Conservation (phyloP, 306 rosid genomes). For the Vachellia pachyceras region DNA sequence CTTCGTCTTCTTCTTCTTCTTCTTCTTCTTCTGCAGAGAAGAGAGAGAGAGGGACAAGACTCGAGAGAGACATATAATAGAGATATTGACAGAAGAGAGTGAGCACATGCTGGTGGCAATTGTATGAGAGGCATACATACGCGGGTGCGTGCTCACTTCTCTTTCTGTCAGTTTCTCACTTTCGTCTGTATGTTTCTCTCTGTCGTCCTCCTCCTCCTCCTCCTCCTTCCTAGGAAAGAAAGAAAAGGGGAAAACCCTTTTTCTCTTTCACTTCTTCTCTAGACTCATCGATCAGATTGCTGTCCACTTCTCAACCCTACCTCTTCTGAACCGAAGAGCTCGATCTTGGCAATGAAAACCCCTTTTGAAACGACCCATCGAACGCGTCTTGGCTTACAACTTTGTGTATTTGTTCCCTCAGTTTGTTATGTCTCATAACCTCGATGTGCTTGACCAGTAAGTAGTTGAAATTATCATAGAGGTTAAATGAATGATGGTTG, state of each 20-base stretch:
- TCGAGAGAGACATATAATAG: background rate
- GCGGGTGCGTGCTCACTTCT: slow-evolving; percentile 60
- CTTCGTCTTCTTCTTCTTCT: background rate
- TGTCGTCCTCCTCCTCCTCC: background rate
- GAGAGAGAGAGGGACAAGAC: background rate
- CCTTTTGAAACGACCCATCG: background rate
- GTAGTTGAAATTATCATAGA: background rate
- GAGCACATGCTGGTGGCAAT: slow-evolving; percentile 61
- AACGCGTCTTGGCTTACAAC: background rate
- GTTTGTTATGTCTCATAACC: background rate
- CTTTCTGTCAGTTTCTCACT: slow-evolving; percentile 50
- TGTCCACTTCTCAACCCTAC: background rate
- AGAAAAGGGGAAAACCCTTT: background rate
- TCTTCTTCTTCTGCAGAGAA: background rate
- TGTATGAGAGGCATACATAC: slow-evolving; percentile 50
- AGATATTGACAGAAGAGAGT: slow-evolving; percentile 75
- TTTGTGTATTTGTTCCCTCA: background rate
- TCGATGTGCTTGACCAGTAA: background rate
- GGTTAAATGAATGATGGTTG: background rate
- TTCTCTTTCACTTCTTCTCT: too few species aligned
- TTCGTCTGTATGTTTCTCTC: too few species aligned
- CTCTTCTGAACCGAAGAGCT: background rate
- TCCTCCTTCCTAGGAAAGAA: background rate
- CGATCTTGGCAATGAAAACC: background rate
- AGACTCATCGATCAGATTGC: background rate